Base-by-base conservation (phyloP, 345 rosid species). In the Sisymbrium irio region DNA sequence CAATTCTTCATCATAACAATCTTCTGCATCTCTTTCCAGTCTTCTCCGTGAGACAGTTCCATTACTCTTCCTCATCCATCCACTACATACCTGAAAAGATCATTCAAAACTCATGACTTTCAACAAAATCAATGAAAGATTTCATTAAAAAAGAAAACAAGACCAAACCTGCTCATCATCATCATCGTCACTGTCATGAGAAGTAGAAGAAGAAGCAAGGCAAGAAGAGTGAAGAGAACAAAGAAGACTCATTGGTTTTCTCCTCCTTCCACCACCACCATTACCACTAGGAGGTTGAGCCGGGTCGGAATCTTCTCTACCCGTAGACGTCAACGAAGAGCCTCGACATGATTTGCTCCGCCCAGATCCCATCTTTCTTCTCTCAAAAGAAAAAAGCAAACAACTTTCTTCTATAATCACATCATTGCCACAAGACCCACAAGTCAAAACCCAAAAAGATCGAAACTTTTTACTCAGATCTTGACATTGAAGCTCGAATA, bases 161-260 rank as follows among this genome's bases (percentile, higher is more conserved):
- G 44, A 28, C 22, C 66, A 40, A 33, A 89, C 95, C 87, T 78
- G 83, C 17, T 69, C 76, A 67, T 44, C 76, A 67, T 44, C 76
- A 37, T 73, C 70, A 39, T 72, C 65, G 65, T 77, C 72, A 41
- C 35, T 39, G 18, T 82, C 74, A 57, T 75, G 81, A 79, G 93
- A 88, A 76, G 93, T 82, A 41, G 95, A 88, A 46, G 86, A 42
- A 13, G 85, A 47, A 25, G 96, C 84, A 55, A 93, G 85, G 56
- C 97, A 91, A 50, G 88, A 82, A 37, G 97, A 89, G 67, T 79
- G 85, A 61, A 89, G 85, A 81, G 82, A 78, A 77, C 90, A 77
- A 69, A 81, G 81, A 46, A 75, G 70, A 41, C 62, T 71, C 74
- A 77, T 86, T 27, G 88, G 79, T 70, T 77, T 85, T 63, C 83